Evolutionary conservation across 768 basidiomycete genomes (phyloP), one percentile per base, ranked within the genome.

Genomic region (Inosperma sp.): DNA sequence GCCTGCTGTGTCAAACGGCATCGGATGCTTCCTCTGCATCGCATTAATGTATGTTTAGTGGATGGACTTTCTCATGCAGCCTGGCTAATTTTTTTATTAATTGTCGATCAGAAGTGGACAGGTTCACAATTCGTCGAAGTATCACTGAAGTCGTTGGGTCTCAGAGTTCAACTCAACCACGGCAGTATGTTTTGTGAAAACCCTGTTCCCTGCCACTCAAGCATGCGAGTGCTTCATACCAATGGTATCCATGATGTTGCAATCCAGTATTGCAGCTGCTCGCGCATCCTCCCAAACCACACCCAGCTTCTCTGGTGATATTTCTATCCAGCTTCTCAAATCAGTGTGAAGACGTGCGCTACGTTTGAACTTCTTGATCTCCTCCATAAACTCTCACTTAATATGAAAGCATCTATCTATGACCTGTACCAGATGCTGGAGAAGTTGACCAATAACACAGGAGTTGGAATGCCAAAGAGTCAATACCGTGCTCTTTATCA

Each of bases 81-180:
- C 13, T 23, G 7, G 16, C 14, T 25, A 5, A 25, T 42, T 41
- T 17, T 10, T n/a, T 5, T 6, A 7, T 19, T 9, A 17, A 9
- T 12, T 36, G n/a, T 22, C 8, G 12, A 21, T n/a, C 49, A 62
- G 62, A 12, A 34, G 7, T 59, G 61, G 61, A 54, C 13, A 12
- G 52, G 55, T 4, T 7, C 7, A 1, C 45, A 21, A 29, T 61
- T 59, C 34, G 27, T 30, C 19, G 17, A 40, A n/a, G 30, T 40
- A 9, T 22, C 55, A 3, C 43, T 59, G 1, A 46, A 49, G 26
- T 16, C 40, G 4, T 33, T 61, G 2, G 59, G 54, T 5, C 48
- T 59, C 4, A 4, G 16, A 0, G 31, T 60, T 8, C 61, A 59
- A 39, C 50, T 62, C 4, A 45, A 53, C 9, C 61, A 62, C 34